Evolutionary conservation across 345 rosid genomes (phyloP).

Genomic region (Mangifera indica): DNA sequence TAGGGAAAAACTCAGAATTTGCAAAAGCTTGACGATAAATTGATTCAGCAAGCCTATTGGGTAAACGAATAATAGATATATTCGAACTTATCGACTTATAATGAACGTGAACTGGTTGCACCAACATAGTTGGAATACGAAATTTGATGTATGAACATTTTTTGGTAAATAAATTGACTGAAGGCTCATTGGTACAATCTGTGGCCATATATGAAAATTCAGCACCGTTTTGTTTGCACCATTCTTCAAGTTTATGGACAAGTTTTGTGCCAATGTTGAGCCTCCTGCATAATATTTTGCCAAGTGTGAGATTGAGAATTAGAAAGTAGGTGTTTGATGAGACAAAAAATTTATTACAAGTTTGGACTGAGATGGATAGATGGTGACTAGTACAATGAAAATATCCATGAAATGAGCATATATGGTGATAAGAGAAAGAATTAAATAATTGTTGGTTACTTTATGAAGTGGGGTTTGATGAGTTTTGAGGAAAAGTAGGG

Average conservation of each 20-base stretch:
- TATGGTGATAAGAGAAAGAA: conserved; percentile 8
- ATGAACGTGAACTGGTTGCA: conserved; percentile 80
- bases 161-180: conserved; percentile 62
- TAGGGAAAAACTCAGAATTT: conserved; percentile 58
- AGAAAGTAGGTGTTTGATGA: background rate
- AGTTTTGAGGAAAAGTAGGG: background rate
- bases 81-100: conserved; percentile 34
- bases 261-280: conserved; percentile 58
- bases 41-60: conserved; percentile 31
- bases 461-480: conserved; percentile 4
- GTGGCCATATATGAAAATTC: conserved; percentile 75
- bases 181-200: conserved; percentile 57
- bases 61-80: conserved; percentile 33
- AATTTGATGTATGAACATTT: conserved; percentile 54
- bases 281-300: conserved; percentile 48
- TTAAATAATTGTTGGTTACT: background rate
- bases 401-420: background rate
- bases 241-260: conserved; percentile 53
- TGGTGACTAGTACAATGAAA: background rate
- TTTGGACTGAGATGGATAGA: no score
- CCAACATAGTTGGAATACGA: conserved; percentile 54
- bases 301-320: background rate
- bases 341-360: background rate
- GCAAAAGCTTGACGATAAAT: conserved; percentile 44
- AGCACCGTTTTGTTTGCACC: conserved; percentile 66